A percentile compares a stretch with the other conserved stretches of the same genome.
phyloP scores from a whole-genome alignment of 148 eudicot genomes.

The Arctostaphylos glauca region DNA sequence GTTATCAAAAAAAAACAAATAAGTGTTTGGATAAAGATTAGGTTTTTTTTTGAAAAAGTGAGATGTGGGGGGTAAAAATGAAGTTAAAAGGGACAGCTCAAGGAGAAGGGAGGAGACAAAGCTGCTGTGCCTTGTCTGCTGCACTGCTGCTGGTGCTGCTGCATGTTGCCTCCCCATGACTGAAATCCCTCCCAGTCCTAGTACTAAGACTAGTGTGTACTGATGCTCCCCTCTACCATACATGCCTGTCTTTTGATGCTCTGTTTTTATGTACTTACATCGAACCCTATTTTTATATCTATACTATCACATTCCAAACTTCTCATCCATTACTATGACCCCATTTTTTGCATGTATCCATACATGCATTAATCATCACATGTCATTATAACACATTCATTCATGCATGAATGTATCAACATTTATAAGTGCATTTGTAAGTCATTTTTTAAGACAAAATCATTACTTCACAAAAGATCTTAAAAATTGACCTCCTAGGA shows the following conservation, averaged over 20 bases:
- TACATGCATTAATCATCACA: neutral
- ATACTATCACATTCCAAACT: neutral
- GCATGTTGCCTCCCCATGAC: neutral
- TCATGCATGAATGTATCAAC: no score
- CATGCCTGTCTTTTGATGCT: slow-evolving; percentile 11
- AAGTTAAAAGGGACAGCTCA: slow-evolving; percentile 29
- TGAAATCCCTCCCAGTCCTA: neutral
- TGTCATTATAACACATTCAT: no score
- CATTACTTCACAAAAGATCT: no score
- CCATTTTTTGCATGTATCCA: neutral
- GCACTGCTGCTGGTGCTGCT: neutral
- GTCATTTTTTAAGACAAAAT: no score
- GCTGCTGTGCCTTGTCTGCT: neutral
- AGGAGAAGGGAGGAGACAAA: slow-evolving; percentile 24
- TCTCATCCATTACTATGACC: neutral
- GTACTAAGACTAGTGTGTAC: neutral
- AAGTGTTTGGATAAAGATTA: no score
- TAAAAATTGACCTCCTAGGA: no score
- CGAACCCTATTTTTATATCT: neutral
- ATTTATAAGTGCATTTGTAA: no score
- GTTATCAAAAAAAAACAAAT: no score
- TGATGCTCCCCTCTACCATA: neutral
- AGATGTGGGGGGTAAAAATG: slow-evolving; percentile 6
- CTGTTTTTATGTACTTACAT: neutral
- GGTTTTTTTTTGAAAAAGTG: no score